phyloP scores from a whole-genome alignment of 1,284 basidiomycete species.

The Pterulicium gracile region DNA sequence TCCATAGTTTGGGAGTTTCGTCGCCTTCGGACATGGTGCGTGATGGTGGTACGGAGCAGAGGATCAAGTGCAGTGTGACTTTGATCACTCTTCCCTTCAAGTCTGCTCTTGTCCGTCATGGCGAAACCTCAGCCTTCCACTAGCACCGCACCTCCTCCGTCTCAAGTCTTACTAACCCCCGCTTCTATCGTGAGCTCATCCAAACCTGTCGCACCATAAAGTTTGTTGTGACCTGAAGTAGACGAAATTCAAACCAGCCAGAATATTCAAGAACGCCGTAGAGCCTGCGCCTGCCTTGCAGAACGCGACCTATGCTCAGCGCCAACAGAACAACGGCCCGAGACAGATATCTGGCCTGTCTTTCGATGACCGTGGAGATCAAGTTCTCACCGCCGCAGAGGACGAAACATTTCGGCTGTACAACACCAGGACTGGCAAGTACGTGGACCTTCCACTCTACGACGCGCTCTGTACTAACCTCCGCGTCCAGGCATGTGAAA shows the following conservation, averaged over 20 bases:
- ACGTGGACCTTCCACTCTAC: slow-evolving; percentile 36
- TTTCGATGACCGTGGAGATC: slow-evolving; percentile 88
- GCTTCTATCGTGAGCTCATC: slow-evolving; percentile 38
- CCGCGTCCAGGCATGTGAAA: slow-evolving; percentile 49
- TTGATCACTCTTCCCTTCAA: slow-evolving; percentile 8
- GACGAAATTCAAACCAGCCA: slow-evolving; percentile 77
- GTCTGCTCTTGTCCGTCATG: slow-evolving; percentile 15
- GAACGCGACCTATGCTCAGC: slow-evolving; percentile 28
- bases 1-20: slow-evolving; percentile 82
- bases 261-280: slow-evolving; percentile 76
- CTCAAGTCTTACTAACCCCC: slow-evolving; percentile 25
- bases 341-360: slow-evolving; percentile 78
- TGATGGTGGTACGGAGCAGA: slow-evolving; percentile 16
- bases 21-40: slow-evolving; percentile 63
- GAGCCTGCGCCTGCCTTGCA: slow-evolving; percentile 45
- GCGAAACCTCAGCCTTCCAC: slow-evolving; percentile 26
- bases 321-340: slow-evolving; percentile 32
- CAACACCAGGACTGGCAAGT: slow-evolving; percentile 85
- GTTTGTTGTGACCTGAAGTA: slow-evolving; percentile 16
- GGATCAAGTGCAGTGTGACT: slow-evolving; percentile 20
- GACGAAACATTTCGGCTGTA: slow-evolving; percentile 91
- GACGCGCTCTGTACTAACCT: slow-evolving; percentile 16
- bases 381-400: slow-evolving; percentile 80
- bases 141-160: slow-evolving; percentile 24
- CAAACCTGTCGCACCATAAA: background rate